Base-by-base conservation (phyloP, 1,284 basidiomycete genomes). In the Golubevia sp. region DNA sequence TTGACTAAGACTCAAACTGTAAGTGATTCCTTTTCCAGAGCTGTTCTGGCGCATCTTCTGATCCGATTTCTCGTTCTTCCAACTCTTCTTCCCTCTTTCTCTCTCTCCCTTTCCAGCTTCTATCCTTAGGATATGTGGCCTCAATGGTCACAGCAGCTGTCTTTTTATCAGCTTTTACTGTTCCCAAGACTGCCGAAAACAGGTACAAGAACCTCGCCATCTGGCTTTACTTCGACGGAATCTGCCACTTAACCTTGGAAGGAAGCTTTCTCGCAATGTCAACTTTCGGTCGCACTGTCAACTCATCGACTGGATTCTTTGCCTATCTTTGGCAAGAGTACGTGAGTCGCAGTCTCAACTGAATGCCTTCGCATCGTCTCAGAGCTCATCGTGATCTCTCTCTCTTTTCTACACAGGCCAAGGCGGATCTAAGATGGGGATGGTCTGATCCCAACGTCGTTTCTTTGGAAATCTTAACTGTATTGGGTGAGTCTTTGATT, bases 201-300 rank as follows among this genome's bases (percentile, higher is more conserved):
- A 77, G 75, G 51, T 60, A 62, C 5, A 62, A 58, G 26, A 20
- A 48, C 55, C 69, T 73, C 56, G 73, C 68, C 38, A 60, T 74
- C 58, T 81, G 77, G 78, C 72, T 81, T 25, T 62, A 67, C n/a
- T 79, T 81, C 55, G 78, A 79, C 62, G 61, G 61, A 25, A 65
- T 79, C 34, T 76, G 72, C 49, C 75, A 79, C 55, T 55, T 34
- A 3, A 11, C 5, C 11, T 11, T 81, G 38, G 79, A 81, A 56
- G 77, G 65, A 3, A 68, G 71, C 15, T 81, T 76, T 61, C 69
- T 82, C 26, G 79, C 73, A 56, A 66, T 73, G 25, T 75, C 72
- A 3, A 55, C 62, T 20, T 61, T 58, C 25, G 61, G 67, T 2
- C 61, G 76, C 26, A 76, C 67, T 7, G 71, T 79, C 38, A 70